Base-by-base conservation (phyloP, 169 alveolate species). In the Cryptosporidium sp. region DNA sequence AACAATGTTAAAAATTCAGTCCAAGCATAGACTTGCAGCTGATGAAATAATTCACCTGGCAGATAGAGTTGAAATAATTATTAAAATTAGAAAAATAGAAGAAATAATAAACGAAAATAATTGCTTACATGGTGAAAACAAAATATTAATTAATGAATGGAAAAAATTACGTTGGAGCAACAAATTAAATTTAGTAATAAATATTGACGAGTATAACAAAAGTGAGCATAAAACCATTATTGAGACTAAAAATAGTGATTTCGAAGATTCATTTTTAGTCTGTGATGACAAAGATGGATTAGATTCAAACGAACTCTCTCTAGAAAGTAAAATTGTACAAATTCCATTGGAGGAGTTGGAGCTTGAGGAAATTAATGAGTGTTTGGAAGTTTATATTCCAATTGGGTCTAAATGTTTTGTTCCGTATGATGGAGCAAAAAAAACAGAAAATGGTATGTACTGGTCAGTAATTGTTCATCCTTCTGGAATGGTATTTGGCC, bases 1-100 rank as follows among this genome's bases (percentile, higher is more conserved):
- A 0, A 96, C 98, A 37, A 95, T 96, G 97, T 29, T 80, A 48
- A 80, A 80, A 80, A 80, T 80, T 31, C 89, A 59, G 9, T 26
- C 75, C 37, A 65, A 65, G 7, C 68, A 80, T 31, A 50, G 70
- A 59, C 75, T 80, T 43, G 80, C 43, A 43, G 37, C 80, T 2
- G 75, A 65, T 18, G 89, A 80, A 80, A 35, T 62, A 41, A 80
- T 80, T 16, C 89, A 80, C 51, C 18, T 80, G 48, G 89, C 89
- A 21, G 89, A 80, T 80, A 59, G 75, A 31, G 68, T 80, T 4
- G 89, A 80, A 41, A 59, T 80, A n/a, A 65, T 80, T 65, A 23
- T 67, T 41, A 80, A 80, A 62, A 41, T 80, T 62, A 23, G 68
- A 43, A 16, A 9, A n/a, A 39, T 80, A 33, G 35, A 33, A 16